Conservation (phyloP, 2,329 filamentous ascomycete genomes). For the Cladosporium velox region DNA sequence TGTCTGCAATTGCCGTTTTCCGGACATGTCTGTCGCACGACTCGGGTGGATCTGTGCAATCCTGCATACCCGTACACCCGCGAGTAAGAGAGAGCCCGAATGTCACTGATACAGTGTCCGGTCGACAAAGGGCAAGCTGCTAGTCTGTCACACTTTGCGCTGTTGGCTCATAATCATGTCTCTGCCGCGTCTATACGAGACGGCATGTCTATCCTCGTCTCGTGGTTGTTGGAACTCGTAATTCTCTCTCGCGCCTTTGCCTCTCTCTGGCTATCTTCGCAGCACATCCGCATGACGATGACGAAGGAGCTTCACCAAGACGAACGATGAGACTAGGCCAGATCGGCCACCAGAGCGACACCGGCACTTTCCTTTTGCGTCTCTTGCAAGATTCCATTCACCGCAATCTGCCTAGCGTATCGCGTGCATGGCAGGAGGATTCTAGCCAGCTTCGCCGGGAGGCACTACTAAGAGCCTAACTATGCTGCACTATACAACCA, state of each 20-base stretch:
- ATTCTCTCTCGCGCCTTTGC: neutral
- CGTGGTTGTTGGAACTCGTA: neutral
- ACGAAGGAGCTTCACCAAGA: constrained; percentile 3
- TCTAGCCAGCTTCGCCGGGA: neutral
- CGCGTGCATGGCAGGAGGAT: constrained; percentile 14
- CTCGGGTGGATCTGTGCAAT: neutral
- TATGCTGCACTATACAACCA: neutral
- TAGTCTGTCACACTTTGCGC: neutral
- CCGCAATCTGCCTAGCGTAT: constrained; percentile 12
- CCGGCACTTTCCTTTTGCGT: constrained; percentile 1
- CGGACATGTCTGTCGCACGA: neutral
- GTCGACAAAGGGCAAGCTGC: neutral
- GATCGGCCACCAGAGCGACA: constrained; percentile 17
- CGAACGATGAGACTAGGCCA: constrained; percentile 6
- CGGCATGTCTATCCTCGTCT: neutral
- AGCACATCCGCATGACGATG: constrained; percentile 1
- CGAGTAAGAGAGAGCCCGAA: neutral
- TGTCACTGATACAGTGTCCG: neutral
- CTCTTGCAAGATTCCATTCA: constrained; percentile 13
- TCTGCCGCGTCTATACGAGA: neutral
- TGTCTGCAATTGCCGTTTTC: constrained; percentile 1
- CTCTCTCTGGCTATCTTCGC: neutral
- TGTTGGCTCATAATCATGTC: neutral
- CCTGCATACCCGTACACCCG: neutral
- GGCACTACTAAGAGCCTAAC: neutral